Evolutionary conservation across 208 protist species (phyloP), one percentile per base, ranked within the genome.

Genomic region (Leishmania gerbilli): DNA sequence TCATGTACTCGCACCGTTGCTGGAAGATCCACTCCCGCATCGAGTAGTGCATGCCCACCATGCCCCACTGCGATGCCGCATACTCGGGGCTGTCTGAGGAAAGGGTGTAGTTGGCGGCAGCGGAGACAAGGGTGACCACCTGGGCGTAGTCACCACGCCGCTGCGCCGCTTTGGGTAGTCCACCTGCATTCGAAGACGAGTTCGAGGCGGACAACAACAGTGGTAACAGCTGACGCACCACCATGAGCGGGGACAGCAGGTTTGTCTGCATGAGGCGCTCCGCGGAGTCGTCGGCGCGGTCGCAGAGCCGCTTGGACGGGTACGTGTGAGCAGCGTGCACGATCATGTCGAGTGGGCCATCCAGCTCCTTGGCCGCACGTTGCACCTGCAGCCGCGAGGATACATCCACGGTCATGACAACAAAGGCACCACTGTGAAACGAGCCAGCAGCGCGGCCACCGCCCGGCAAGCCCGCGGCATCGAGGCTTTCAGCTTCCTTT

Each of bases 11-110:
- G 4, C n/a, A 60, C 34, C 82, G 76, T 42, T 87, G 58, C 79
- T 84, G 60, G 64, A 62, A 37, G 45, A 79, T 56, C 74, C 90
- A 92, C 76, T 82, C 83, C 19, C 85, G 84, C 76, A 94, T 86
- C 64, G 88, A 91, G 77, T 92, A 86, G 80, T 91, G 88, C 69
- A 86, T 60, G 47, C 90, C 90, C 40, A 91, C 75, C 65, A 84
- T 72, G 15, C 83, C 90, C 88, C 88, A 93, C 71, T 91, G 86
- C 53, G 88, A 90, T 37, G 90, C 90, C 27, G 86, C 80, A 80
- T 88, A 90, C 53, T 93, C 90, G 34, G 88, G 88, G 17, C 80
- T 71, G 40, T 76, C 58, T 64, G 81, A 40, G 6, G 55, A 68
- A 8, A 86, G 84, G 53, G 83, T 56, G 31, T 84, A 84, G 76